phyloP scores from a whole-genome alignment of 768 basidiomycete species.

The Boletus tomentosulus region DNA sequence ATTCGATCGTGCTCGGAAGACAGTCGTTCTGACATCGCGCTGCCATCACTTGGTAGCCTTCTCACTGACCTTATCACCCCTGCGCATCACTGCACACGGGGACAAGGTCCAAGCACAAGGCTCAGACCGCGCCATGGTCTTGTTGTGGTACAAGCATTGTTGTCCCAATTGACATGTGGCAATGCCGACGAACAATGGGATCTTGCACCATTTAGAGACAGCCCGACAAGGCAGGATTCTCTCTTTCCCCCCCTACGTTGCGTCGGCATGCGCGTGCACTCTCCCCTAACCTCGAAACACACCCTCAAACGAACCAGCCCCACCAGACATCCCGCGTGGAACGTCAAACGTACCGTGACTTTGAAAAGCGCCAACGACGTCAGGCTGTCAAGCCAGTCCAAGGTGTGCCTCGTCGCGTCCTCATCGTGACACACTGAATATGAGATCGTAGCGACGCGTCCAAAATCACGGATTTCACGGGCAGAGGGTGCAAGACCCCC shows the following conservation, averaged over 20 bases:
- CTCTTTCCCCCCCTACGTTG: background rate
- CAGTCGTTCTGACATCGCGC: too few species aligned
- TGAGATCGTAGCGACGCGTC: constrained; percentile 15
- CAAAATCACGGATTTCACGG: constrained; percentile 7
- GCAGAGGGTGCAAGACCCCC: constrained; percentile 22
- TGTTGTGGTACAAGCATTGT: background rate
- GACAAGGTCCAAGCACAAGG: too few species aligned
- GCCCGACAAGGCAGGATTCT: background rate
- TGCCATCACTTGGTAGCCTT: too few species aligned
- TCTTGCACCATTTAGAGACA: background rate
- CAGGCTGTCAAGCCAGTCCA: background rate
- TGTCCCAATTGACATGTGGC: background rate
- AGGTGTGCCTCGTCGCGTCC: constrained; percentile 1
- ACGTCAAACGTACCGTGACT: background rate
- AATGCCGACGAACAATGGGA: constrained; percentile 21
- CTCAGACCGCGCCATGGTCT: too few species aligned
- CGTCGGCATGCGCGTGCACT: constrained; percentile 17
- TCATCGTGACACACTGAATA: background rate
- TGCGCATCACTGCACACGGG: too few species aligned
- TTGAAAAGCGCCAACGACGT: background rate
- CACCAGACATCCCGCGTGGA: background rate
- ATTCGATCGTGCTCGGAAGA: too few species aligned
- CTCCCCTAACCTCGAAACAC: constrained; percentile 6
- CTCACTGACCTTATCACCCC: too few species aligned
- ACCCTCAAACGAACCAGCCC: background rate